Base-by-base conservation (phyloP, 1,139 yeast species). In the Candida sanyaensis region DNA sequence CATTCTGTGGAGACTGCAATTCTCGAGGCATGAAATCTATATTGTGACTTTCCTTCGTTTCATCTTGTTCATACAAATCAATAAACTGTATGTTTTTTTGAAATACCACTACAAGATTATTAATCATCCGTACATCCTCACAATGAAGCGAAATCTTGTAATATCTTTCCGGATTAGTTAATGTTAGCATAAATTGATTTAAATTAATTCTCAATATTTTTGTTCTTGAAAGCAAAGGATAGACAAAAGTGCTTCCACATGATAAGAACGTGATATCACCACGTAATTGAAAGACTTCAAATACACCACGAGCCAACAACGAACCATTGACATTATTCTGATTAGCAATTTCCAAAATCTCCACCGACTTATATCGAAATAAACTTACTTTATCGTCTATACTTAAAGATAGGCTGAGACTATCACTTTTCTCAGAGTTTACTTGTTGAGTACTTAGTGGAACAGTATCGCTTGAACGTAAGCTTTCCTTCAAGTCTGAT, bases 91-190 rank as follows among this genome's bases (percentile, higher is more conserved):
- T 81, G 8, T 75, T 65, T 4, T 60, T 57, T 30, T 65, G 66
- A 41, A 83, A 66, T 1, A 73, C 65, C 1, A 42, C 45, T 53
- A 75, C 83, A 49, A 81, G 63, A 6, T 57, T 55, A 11, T 58
- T 57, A 10, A 81, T 59, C 1, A 65, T 65, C 5, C 58, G 50
- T 0, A 53, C 51, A 46, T 76, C 75, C 3, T 63, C 68, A 0
- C 80, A 62, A 43, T 71, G 71, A 5, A 86, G 61, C 31, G 73
- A 73, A 2, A 86, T 76, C 50, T 82, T 77, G 92, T 92, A 86
- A 62, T 83, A 86, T 55, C 91, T 68, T 50, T 84, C 86, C 0
- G 92, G 92, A 54, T 84, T 84, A 8, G 81, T 81, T 53, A 86
- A 71, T 1, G 91, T 88, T 30, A 87, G 60, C 2, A 86, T 72